Percentiles rank a stretch among this genome's conserved stretches.
Evolutionary conservation across 2,329 filamentous ascomycete genomes (phyloP).

Genomic region (Colletotrichum incanum): DNA sequence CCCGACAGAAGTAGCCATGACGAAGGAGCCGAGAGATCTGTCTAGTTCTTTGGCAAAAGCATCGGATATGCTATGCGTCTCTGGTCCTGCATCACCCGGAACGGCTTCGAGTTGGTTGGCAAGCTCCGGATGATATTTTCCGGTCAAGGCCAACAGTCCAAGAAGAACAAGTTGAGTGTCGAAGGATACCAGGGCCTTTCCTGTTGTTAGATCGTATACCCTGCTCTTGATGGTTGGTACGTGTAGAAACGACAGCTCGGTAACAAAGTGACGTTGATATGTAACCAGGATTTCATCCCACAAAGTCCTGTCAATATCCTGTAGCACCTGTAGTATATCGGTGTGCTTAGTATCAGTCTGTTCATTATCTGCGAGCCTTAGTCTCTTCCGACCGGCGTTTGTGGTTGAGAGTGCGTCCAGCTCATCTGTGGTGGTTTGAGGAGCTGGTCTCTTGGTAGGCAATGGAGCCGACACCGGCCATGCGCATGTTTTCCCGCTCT

Average conservation of each 20-base stretch:
- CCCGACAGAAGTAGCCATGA: conserved; percentile 63
- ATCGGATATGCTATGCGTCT: conserved; percentile 68
- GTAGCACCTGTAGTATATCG: conserved; percentile 73
- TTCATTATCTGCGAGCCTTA: conserved; percentile 55
- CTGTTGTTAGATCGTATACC: conserved; percentile 50
- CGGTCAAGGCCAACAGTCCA: conserved; percentile 78
- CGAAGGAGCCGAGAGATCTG: conserved; percentile 64
- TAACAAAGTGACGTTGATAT: conserved; percentile 79
- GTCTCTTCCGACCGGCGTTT: conserved; percentile 59
- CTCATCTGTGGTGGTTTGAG: conserved; percentile 46
- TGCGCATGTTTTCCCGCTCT: conserved; percentile 78
- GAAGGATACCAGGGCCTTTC: conserved; percentile 30
- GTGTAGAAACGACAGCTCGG: conserved; percentile 81
- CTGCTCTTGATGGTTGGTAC: conserved; percentile 72
- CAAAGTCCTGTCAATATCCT: conserved; percentile 73
- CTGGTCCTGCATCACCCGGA: conserved; percentile 47
- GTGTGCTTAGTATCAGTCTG: conserved; percentile 52
- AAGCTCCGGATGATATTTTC: conserved; percentile 73
- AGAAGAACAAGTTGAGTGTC: conserved; percentile 71
- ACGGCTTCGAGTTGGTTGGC: conserved; percentile 42
- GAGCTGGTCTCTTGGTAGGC: conserved; percentile 61
- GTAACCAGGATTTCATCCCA: conserved; percentile 80
- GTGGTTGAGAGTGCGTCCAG: conserved; percentile 57
- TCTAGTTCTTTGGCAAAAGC: conserved; percentile 74
- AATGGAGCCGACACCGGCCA: conserved; percentile 67